Percentiles rank a stretch among this genome's conserved stretches.
These are phyloP conservation scores for Cadophora malorum DNA, from an alignment of 2,329 filamentous ascomycete genomes.

Conservation along the genomic window DNA sequence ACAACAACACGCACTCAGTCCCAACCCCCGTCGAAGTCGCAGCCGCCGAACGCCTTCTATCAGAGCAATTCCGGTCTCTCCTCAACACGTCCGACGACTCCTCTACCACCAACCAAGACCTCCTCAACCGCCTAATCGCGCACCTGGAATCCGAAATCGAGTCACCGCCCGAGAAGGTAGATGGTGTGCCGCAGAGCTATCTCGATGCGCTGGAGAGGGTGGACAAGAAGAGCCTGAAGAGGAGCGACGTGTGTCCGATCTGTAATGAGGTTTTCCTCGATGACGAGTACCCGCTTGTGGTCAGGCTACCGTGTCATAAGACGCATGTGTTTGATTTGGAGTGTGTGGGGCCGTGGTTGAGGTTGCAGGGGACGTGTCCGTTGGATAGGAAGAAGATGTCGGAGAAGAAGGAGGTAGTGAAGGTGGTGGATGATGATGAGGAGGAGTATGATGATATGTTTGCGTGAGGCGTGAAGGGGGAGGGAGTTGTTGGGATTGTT, in stretches of 20 bases:
- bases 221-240: constrained; percentile 54
- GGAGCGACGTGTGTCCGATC: constrained; percentile 64
- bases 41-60: constrained; percentile 63
- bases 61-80: constrained; percentile 62
- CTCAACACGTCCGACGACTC: constrained; percentile 49
- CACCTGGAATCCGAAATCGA: constrained; percentile 58
- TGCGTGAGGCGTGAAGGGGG: constrained; percentile 42
- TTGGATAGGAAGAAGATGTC: constrained; percentile 66
- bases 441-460: constrained; percentile 58
- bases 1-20: constrained; percentile 61
- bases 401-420: constrained; percentile 58
- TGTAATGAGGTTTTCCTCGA: constrained; percentile 67
- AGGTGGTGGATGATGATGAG: constrained; percentile 52
- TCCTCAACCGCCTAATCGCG: constrained; percentile 57
- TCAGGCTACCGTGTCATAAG: constrained; percentile 66
- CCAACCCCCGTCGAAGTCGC: constrained; percentile 65
- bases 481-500: background rate
- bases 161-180: constrained; percentile 57
- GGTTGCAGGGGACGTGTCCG: constrained; percentile 68
- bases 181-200: constrained; percentile 64
- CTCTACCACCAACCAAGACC: constrained; percentile 46
- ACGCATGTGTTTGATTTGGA: constrained; percentile 69
- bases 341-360: constrained; percentile 70
- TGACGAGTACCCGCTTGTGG: constrained; percentile 67
- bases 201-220: constrained; percentile 66